Evolutionary conservation across 768 basidiomycete species (phyloP).

Genomic region (Rhizopogon roseolus): DNA sequence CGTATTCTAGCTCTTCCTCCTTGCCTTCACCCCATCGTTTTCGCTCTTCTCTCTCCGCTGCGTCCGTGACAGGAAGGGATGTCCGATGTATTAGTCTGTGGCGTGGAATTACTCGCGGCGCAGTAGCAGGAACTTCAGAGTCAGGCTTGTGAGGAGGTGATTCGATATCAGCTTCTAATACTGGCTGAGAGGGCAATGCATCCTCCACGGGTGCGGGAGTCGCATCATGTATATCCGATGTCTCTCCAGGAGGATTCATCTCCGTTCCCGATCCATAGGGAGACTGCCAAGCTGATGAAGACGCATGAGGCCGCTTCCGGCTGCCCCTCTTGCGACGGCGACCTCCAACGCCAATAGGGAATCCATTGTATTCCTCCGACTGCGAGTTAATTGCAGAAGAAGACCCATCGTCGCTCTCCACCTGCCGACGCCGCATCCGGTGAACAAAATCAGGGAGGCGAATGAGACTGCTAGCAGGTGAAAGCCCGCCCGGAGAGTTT

Average conservation of each 20-base stretch:
- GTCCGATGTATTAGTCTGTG: conserved; percentile 17
- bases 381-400: conserved; percentile 42
- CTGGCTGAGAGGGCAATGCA: background rate
- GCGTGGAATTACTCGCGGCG: background rate
- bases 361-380: conserved; percentile 35
- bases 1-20: conserved; percentile 42
- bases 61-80: conserved; percentile 26
- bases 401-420: conserved; percentile 43
- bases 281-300: conserved; percentile 18
- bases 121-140: background rate
- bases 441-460: conserved; percentile 34
- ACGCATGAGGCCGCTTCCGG: conserved; percentile 19
- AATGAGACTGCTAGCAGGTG: conserved; percentile 40
- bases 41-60: background rate
- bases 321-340: conserved; percentile 3
- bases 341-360: conserved; percentile 10
- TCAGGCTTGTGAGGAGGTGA: background rate
- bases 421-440: conserved; percentile 28
- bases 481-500: conserved; percentile 27
- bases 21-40: conserved; percentile 37
- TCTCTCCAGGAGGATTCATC: conserved; percentile 3
- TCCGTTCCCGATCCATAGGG: conserved; percentile 12
- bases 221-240: conserved; percentile 2
- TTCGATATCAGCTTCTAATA: conserved; percentile 5
- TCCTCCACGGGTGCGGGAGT: conserved; percentile 5